Evolutionary conservation across 805 yeast species (phyloP).

Genomic region (Lipomyces orientalis): DNA sequence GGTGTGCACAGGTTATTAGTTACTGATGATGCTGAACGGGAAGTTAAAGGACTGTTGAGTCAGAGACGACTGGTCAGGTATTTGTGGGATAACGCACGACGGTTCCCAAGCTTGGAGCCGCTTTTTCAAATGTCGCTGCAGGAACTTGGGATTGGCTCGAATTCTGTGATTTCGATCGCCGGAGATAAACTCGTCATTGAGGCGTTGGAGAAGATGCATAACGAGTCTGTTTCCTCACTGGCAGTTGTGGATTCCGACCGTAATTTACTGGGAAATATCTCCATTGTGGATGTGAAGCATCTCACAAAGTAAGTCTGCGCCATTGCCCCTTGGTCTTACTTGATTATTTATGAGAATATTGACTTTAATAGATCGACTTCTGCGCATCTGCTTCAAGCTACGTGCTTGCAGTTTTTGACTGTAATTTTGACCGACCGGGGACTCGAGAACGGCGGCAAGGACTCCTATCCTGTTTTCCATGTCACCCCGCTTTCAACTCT

Average conservation of each 20-base stretch:
- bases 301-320: conserved; percentile 47
- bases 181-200: conserved; percentile 89
- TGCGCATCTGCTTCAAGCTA: conserved; percentile 76
- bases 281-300: conserved; percentile 90
- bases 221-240: conserved; percentile 80
- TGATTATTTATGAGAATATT: neutral
- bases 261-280: conserved; percentile 85
- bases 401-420: conserved; percentile 86
- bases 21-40: conserved; percentile 52
- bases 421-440: conserved; percentile 88
- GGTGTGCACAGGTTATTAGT: conserved; percentile 96
- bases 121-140: conserved; percentile 69
- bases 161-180: conserved; percentile 75
- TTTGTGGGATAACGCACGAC: conserved; percentile 90
- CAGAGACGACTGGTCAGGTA: conserved; percentile 86
- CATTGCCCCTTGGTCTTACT: neutral
- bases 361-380: conserved; percentile 73
- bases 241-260: conserved; percentile 87
- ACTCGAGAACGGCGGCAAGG: conserved; percentile 85
- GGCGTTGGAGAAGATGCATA: conserved; percentile 82
- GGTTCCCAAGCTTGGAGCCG: conserved; percentile 81
- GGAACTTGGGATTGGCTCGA: conserved; percentile 71
- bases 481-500: conserved; percentile 79
- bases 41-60: conserved; percentile 80
- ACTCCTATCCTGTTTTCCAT: conserved; percentile 95